A percentile compares a stretch with the other conserved stretches of the same genome.
Conservation (phyloP, 225 moss, liverwort and hornwort species). For the Polytrichum commune region DNA sequence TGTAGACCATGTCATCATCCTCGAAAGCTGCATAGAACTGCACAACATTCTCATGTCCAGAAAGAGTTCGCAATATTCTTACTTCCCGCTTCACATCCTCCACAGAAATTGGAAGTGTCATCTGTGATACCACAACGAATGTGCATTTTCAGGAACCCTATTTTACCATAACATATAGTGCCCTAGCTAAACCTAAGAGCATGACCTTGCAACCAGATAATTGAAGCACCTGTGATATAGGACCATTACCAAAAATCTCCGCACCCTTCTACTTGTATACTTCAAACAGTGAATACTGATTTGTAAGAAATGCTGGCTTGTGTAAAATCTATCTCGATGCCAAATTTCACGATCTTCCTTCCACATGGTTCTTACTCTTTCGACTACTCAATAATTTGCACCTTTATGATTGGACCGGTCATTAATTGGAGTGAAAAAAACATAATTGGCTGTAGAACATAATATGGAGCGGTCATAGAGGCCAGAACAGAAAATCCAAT, state of each 20-base stretch:
- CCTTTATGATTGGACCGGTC: too few species aligned
- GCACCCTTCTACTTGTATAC: not conserved
- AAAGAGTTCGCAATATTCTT: slow-evolving; percentile 72
- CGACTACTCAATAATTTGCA: too few species aligned
- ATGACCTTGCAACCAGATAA: too few species aligned
- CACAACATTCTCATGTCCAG: slow-evolving; percentile 96
- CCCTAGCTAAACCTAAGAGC: too few species aligned
- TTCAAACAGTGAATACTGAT: not conserved
- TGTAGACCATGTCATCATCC: slow-evolving; percentile 94
- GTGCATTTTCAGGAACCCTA: not conserved
- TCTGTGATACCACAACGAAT: slow-evolving; percentile 26
- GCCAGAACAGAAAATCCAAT: too few species aligned
- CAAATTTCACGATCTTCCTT: not conserved
- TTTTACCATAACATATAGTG: too few species aligned
- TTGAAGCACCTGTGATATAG: not conserved
- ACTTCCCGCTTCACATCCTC: slow-evolving; percentile 98
- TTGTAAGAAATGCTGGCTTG: slow-evolving; percentile 1
- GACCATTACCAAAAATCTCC: not conserved
- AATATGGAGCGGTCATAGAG: too few species aligned
- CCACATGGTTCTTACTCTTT: not conserved
- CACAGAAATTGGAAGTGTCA: slow-evolving; percentile 93
- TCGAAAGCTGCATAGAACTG: slow-evolving; percentile 88
- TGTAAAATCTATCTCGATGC: not conserved
- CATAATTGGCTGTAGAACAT: too few species aligned
- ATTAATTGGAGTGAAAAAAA: too few species aligned